Conservation (phyloP, 2,329 filamentous ascomycete species). For the Sporothrix brunneoviolacea region DNA sequence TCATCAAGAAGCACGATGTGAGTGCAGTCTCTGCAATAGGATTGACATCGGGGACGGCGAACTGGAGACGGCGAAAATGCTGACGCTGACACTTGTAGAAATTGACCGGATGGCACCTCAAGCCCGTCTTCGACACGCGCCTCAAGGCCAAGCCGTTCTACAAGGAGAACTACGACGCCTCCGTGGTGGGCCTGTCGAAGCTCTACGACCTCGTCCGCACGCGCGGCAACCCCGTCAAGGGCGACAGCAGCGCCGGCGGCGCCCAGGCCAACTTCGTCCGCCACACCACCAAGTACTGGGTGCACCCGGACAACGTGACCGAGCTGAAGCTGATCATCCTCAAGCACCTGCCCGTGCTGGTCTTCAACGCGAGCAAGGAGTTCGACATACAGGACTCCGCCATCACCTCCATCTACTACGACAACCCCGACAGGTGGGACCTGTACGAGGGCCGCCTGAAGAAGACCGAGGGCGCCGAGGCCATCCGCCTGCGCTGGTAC, state of each 20-base stretch:
- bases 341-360: constrained; percentile 92
- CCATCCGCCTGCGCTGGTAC: constrained; percentile 94
- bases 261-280: constrained; percentile 92
- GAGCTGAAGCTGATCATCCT: constrained; percentile 96
- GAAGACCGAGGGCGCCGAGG: constrained; percentile 96
- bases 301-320: constrained; percentile 96
- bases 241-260: constrained; percentile 85
- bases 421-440: constrained; percentile 90
- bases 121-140: constrained; percentile 89
- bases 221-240: constrained; percentile 83
- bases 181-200: constrained; percentile 88
- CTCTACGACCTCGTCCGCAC: constrained; percentile 94
- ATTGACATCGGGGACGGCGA: not conserved
- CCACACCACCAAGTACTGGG: constrained; percentile 99
- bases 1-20: constrained; percentile 99
- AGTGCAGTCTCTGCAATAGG: constrained; percentile 27
- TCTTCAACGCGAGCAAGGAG: constrained; percentile 96
- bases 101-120: constrained; percentile 87
- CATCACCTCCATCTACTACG: constrained; percentile 98
- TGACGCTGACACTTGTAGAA: constrained; percentile 52
- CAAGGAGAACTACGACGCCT: constrained; percentile 96
- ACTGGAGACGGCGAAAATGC: not conserved
- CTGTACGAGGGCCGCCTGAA: constrained; percentile 90
- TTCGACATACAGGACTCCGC: constrained; percentile 86
- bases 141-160: constrained; percentile 97